Evolutionary conservation across 2,329 filamentous ascomycete species (phyloP).

Genomic region (Aureobasidium sp.): DNA sequence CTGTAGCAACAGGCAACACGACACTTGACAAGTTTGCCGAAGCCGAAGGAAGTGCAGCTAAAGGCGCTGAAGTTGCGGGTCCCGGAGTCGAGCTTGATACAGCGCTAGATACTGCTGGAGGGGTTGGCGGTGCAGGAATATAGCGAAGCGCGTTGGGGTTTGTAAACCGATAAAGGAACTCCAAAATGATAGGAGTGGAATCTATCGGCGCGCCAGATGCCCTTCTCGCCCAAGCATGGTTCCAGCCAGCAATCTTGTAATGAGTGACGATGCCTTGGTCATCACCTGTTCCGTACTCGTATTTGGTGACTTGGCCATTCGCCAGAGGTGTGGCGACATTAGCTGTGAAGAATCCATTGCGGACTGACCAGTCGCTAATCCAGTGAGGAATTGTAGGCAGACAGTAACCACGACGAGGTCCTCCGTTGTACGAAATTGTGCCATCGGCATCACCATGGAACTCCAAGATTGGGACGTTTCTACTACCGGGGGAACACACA

Average conservation of each 20-base stretch:
- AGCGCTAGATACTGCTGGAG: neutral
- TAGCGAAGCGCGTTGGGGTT: neutral
- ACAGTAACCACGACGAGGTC: neutral
- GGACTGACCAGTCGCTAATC: constrained; percentile 28
- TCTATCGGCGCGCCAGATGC: constrained; percentile 17
- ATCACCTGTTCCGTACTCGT: constrained; percentile 22
- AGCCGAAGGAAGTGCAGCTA: neutral
- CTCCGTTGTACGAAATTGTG: constrained; percentile 31
- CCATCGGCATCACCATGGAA: constrained; percentile 34
- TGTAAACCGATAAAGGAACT: constrained; percentile 19
- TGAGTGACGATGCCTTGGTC: constrained; percentile 29
- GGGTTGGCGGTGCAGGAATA: neutral
- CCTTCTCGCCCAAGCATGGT: constrained; percentile 33
- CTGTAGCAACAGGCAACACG: neutral
- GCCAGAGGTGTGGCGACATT: constrained; percentile 22
- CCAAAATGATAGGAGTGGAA: constrained; percentile 20
- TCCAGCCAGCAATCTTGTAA: constrained; percentile 30
- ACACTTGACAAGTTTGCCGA: neutral
- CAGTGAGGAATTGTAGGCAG: constrained; percentile 10
- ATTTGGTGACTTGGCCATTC: constrained; percentile 22
- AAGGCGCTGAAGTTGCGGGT: neutral
- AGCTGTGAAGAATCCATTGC: constrained; percentile 24
- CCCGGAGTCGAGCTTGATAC: neutral
- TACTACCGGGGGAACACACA: constrained; percentile 17
- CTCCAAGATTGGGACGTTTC: constrained; percentile 32